Conservation (phyloP, 2,329 filamentous ascomycete species). For the Cercospora sp. region DNA sequence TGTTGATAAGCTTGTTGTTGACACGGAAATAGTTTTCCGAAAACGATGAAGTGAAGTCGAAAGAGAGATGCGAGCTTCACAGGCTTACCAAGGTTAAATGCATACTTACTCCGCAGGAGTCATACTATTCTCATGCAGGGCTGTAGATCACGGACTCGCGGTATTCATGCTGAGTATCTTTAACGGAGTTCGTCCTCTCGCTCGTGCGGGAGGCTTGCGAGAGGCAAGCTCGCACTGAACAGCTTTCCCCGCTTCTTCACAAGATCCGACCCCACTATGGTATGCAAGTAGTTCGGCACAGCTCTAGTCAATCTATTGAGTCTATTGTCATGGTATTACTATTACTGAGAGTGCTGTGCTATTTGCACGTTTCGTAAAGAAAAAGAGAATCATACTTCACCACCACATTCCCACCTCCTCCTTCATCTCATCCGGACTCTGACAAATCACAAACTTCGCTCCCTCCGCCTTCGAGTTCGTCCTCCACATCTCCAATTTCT, state of each 20-base stretch:
- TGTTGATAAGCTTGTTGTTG: too few relatives aligned
- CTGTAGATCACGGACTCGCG: not conserved
- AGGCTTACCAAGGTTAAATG: not conserved
- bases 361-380: not conserved
- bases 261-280: not conserved
- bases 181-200: not conserved
- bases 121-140: not conserved
- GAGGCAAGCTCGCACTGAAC: not conserved
- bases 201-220: not conserved
- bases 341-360: not conserved
- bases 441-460: slow-evolving; percentile 10
- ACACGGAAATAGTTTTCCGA: not conserved
- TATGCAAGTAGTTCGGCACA: not conserved
- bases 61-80: not conserved
- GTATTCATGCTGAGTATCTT: not conserved
- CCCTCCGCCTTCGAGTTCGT: slow-evolving; percentile 3
- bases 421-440: not conserved
- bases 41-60: not conserved
- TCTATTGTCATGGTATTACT: not conserved
- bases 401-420: not conserved
- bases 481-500: slow-evolving; percentile 13
- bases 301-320: not conserved
- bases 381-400: not conserved
- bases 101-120: not conserved
- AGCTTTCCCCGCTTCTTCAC: slow-evolving; percentile 2